Evolutionary conservation across 441 rosid genomes (phyloP).

Genomic region (Bruguiera hainesii): DNA sequence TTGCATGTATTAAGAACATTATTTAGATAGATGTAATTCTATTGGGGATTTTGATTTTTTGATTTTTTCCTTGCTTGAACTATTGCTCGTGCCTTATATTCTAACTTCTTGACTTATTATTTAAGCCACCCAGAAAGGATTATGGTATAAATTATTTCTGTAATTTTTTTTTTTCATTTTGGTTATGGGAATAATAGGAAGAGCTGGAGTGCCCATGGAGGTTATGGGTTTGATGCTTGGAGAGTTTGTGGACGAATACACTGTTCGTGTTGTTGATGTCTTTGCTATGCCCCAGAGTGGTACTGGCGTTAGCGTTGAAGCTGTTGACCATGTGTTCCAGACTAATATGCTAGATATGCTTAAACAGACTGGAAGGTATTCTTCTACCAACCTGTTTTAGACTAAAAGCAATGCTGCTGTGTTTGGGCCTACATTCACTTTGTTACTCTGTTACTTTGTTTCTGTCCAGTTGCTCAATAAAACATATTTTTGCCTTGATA

Average conservation of each 20-base stretch:
- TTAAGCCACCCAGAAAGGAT: too few species aligned
- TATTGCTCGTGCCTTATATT: too few species aligned
- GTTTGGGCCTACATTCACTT: neutral
- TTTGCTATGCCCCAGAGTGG: slow-evolving; percentile 99
- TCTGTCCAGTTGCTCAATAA: too few species aligned
- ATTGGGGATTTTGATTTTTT: too few species aligned
- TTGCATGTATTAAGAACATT: too few species aligned
- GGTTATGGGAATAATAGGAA: slow-evolving; percentile 43
- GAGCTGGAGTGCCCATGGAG: slow-evolving; percentile 99
- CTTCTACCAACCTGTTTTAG: neutral
- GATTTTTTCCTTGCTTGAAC: too few species aligned
- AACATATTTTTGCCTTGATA: too few species aligned
- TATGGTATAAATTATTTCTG: too few species aligned
- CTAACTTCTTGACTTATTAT: too few species aligned
- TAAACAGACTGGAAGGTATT: slow-evolving; percentile 94
- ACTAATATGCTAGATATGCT: slow-evolving; percentile 99
- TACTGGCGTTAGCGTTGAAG: slow-evolving; percentile 99
- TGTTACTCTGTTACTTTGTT: too few species aligned
- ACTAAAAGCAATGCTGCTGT: neutral
- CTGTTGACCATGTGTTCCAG: slow-evolving; percentile 98
- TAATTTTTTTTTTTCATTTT: neutral
- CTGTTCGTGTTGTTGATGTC: slow-evolving; percentile 94
- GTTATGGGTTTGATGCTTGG: slow-evolving; percentile 99
- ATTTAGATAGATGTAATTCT: too few species aligned
- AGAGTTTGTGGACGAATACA: slow-evolving; percentile 96